These are phyloP conservation scores for Vigna hirtella DNA, from an alignment of 306 rosid genomes.

Conservation along the genomic window DNA sequence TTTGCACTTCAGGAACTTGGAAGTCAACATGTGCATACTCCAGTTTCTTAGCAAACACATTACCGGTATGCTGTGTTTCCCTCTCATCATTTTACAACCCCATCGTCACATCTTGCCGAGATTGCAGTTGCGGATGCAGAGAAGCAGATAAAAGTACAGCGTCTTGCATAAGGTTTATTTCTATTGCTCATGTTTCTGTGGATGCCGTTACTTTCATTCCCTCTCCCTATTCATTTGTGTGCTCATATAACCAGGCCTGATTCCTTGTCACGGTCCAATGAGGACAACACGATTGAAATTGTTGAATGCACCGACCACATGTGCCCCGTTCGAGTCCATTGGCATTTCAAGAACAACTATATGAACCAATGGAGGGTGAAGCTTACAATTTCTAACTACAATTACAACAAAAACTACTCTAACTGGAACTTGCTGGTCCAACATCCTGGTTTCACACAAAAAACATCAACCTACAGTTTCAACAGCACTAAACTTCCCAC, in stretches of 20 bases:
- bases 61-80: conserved; percentile 77
- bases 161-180: conserved; percentile 60
- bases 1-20: conserved; percentile 74
- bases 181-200: conserved; percentile 4
- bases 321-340: conserved; percentile 84
- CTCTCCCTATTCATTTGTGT: conserved; percentile 6
- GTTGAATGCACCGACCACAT: conserved; percentile 73
- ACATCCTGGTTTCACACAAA: conserved; percentile 68
- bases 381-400: conserved; percentile 78
- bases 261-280: conserved; percentile 18
- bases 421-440: conserved; percentile 81
- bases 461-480: conserved; percentile 66
- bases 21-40: conserved; percentile 76
- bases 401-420: conserved; percentile 62
- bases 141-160: conserved; percentile 45
- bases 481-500: conserved; percentile 65
- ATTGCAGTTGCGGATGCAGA: conserved; percentile 81
- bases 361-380: conserved; percentile 77
- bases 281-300: neutral
- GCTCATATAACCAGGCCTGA: conserved; percentile 50
- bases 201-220: neutral
- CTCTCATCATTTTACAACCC: conserved; percentile 84
- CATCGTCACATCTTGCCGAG: conserved; percentile 63
- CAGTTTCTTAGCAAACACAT: conserved; percentile 61
- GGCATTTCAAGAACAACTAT: conserved; percentile 81